Evolutionary conservation across 169 alveolate genomes (phyloP).

Genomic region (Perkinsus olseni): DNA sequence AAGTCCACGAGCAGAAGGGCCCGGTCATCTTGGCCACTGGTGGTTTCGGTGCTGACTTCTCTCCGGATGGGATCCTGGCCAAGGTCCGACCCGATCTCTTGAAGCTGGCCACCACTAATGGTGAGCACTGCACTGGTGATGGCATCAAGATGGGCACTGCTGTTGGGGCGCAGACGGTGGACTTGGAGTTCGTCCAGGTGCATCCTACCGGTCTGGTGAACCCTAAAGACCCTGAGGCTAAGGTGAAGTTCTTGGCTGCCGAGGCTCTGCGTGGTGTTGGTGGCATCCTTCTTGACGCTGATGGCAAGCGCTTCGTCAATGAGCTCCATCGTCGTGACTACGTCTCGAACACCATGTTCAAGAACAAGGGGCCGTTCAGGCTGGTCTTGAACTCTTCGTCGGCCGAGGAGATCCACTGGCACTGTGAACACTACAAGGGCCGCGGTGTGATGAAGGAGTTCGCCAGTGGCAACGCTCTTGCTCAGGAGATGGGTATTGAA

Average conservation of each 20-base stretch:
- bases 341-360: slow-evolving; percentile 35
- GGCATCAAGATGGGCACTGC: slow-evolving; percentile 44
- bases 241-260: slow-evolving; percentile 48
- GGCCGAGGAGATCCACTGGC: slow-evolving; percentile 43
- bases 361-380: slow-evolving; percentile 44
- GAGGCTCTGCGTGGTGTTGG: slow-evolving; percentile 56
- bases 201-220: slow-evolving; percentile 47
- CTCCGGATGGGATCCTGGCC: slow-evolving; percentile 31
- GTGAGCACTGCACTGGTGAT: slow-evolving; percentile 24
- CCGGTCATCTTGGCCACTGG: slow-evolving; percentile 46
- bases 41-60: slow-evolving; percentile 47
- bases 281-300: slow-evolving; percentile 39
- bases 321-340: slow-evolving; percentile 48
- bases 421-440: slow-evolving; percentile 22
- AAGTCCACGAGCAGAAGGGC: slow-evolving; percentile 30
- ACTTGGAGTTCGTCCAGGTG: slow-evolving; percentile 43
- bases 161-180: slow-evolving; percentile 43
- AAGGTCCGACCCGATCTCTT: slow-evolving; percentile 26
- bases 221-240: slow-evolving; percentile 25
- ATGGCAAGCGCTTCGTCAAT: slow-evolving; percentile 54
- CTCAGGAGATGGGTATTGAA: slow-evolving; percentile 12
- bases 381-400: slow-evolving; percentile 30
- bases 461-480: slow-evolving; percentile 4
- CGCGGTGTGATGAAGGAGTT: slow-evolving; percentile 17
- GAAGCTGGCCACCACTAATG: slow-evolving; percentile 35